Evolutionary conservation across 768 basidiomycete species (phyloP).

Genomic region (Antrodiella citrinella): DNA sequence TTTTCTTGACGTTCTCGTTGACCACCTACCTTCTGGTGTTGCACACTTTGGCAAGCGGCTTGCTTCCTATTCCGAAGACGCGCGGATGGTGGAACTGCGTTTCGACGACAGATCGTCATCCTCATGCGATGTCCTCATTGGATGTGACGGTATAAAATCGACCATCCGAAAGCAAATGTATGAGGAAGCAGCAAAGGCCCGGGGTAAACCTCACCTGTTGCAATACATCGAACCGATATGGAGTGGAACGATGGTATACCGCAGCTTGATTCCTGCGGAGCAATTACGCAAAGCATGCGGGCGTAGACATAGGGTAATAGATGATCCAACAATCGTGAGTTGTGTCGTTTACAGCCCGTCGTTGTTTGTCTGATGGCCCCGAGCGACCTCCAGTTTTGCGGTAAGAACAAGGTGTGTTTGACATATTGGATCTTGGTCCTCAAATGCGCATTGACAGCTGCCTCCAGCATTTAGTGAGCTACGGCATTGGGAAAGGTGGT

Average conservation of each 20-base stretch:
- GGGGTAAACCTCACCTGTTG: slow-evolving; percentile 20
- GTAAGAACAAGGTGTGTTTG: slow-evolving; percentile 33
- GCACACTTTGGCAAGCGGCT: slow-evolving; percentile 26
- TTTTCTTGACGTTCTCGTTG: slow-evolving; percentile 37
- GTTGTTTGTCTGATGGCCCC: slow-evolving; percentile 5
- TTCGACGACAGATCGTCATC: slow-evolving; percentile 21
- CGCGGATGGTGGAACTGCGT: slow-evolving; percentile 13
- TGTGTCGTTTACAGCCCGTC: not conserved
- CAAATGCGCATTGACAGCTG: not conserved
- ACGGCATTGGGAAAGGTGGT: slow-evolving; percentile 37
- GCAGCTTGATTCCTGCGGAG: slow-evolving; percentile 36
- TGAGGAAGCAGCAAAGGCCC: slow-evolving; percentile 10
- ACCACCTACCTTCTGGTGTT: slow-evolving; percentile 16
- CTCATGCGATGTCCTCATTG: slow-evolving; percentile 24
- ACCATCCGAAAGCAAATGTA: slow-evolving; percentile 25
- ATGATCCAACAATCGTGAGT: slow-evolving; percentile 37
- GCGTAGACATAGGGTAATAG: slow-evolving; percentile 17
- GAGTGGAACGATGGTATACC: slow-evolving; percentile 38
- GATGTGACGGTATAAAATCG: slow-evolving; percentile 27
- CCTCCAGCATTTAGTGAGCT: slow-evolving; percentile 38
- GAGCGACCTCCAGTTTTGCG: slow-evolving; percentile 31
- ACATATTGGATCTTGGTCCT: not conserved
- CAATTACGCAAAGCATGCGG: slow-evolving; percentile 17
- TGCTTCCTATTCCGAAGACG: slow-evolving; percentile 13
- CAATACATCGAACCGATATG: slow-evolving; percentile 34